These are phyloP conservation scores for Fusarium mangiferae DNA, from an alignment of 2,329 filamentous ascomycete species.

Conservation along the genomic window DNA sequence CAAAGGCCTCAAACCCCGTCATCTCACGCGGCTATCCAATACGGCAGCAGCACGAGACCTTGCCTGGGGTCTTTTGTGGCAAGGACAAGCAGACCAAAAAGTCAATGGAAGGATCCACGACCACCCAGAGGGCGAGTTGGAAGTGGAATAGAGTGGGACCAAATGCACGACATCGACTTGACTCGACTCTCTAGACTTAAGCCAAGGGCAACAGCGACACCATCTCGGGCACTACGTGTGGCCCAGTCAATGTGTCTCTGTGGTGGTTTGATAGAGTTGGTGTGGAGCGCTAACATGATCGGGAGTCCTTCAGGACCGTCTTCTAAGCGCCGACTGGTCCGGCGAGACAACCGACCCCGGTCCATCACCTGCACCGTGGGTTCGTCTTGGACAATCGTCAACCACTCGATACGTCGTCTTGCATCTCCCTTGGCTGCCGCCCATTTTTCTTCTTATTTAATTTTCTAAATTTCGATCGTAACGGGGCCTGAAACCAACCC, in stretches of 20 bases:
- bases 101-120: neutral
- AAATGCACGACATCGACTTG: conserved; percentile 57
- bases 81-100: conserved; percentile 27
- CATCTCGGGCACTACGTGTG: conserved; percentile 31
- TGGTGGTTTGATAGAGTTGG: conserved; percentile 36
- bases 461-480: conserved; percentile 10
- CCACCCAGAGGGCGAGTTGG: neutral
- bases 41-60: conserved; percentile 47
- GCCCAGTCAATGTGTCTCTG: conserved; percentile 30
- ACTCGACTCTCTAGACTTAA: conserved; percentile 46
- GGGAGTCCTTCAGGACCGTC: conserved; percentile 22
- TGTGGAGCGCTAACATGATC: conserved; percentile 43
- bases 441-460: conserved; percentile 21
- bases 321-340: conserved; percentile 52
- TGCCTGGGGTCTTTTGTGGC: conserved; percentile 43
- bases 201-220: conserved; percentile 11
- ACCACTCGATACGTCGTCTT: conserved; percentile 38
- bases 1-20: conserved; percentile 37
- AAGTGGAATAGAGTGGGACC: conserved; percentile 11
- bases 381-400: conserved; percentile 41
- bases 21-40: conserved; percentile 45
- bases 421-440: conserved; percentile 35
- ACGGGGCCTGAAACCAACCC: conserved; percentile 21
- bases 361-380: conserved; percentile 48
- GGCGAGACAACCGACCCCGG: conserved; percentile 42